phyloP scores from a whole-genome alignment of 345 rosid species.

The Eucalyptus albens region DNA sequence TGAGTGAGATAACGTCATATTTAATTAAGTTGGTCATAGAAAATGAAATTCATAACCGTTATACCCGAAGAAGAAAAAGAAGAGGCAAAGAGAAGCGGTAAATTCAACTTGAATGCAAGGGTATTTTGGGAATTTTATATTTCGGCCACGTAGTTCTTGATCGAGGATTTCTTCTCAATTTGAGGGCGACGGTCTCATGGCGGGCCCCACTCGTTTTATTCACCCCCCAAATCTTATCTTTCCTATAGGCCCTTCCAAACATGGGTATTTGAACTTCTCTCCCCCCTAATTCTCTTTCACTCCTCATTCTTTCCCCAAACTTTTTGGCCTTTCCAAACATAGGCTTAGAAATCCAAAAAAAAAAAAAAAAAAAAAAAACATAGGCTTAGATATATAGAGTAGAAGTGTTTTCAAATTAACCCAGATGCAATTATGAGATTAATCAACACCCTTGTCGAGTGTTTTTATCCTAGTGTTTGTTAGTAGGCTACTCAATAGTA shows the following conservation, averaged over 20 bases:
- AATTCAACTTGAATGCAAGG: neutral
- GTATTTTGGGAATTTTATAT: neutral
- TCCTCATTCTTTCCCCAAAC: neutral
- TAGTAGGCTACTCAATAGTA: neutral
- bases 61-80: neutral
- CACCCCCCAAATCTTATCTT: neutral
- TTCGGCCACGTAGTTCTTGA: neutral
- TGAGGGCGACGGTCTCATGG: neutral
- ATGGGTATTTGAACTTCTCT: neutral
- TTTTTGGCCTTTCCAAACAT: neutral
- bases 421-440: neutral
- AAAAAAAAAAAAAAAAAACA: too few species aligned
- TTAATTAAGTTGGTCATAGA: neutral
- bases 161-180: neutral
- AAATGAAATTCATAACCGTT: neutral
- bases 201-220: neutral
- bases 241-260: neutral
- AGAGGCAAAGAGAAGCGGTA: neutral
- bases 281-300: neutral
- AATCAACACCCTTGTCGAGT: neutral
- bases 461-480: neutral
- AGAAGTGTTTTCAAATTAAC: neutral
- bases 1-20: neutral
- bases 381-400: neutral
- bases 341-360: neutral